phyloP scores from a whole-genome alignment of 225 moss, liverwort and hornwort species.

The Physcomitrium patens region DNA sequence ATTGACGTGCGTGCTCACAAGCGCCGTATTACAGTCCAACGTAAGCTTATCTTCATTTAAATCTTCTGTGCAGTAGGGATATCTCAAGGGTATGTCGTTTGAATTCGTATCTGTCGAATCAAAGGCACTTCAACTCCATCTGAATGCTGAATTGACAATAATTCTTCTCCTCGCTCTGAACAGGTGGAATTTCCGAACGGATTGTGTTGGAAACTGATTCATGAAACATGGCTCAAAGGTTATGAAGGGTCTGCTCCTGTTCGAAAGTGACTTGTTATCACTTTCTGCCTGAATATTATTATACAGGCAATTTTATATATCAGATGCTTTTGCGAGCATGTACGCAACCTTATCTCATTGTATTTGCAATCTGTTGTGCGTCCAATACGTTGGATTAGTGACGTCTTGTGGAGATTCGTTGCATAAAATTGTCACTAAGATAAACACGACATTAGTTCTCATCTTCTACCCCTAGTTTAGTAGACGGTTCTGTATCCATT shows the following conservation, averaged over 20 bases:
- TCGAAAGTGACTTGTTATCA: constrained; percentile 3
- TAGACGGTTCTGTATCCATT: too few species aligned
- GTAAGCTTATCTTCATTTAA: constrained; percentile 28
- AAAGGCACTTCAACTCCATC: background rate
- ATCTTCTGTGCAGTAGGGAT: background rate
- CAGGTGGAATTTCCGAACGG: constrained; percentile 84
- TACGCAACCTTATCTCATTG: too few species aligned
- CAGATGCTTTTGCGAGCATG: too few species aligned
- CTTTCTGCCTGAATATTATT: constrained; percentile 1
- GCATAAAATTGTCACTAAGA: too few species aligned
- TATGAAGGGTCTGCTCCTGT: constrained; percentile 45
- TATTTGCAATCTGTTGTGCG: too few species aligned
- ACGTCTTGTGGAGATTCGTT: too few species aligned
- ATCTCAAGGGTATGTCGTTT: background rate
- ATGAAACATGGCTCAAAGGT: constrained; percentile 80
- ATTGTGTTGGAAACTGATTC: constrained; percentile 76
- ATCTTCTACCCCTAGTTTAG: too few species aligned
- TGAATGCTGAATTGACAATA: constrained; percentile 18
- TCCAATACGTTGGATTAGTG: too few species aligned
- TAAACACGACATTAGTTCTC: too few species aligned
- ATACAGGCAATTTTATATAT: background rate
- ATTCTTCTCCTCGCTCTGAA: background rate
- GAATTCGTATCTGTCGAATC: background rate
- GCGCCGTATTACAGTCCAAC: constrained; percentile 47
- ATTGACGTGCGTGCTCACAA: constrained; percentile 47